Evolutionary conservation across 148 eudicot genomes (phyloP), one percentile per base, ranked within the genome.

Genomic region (Rhododendron henanense): DNA sequence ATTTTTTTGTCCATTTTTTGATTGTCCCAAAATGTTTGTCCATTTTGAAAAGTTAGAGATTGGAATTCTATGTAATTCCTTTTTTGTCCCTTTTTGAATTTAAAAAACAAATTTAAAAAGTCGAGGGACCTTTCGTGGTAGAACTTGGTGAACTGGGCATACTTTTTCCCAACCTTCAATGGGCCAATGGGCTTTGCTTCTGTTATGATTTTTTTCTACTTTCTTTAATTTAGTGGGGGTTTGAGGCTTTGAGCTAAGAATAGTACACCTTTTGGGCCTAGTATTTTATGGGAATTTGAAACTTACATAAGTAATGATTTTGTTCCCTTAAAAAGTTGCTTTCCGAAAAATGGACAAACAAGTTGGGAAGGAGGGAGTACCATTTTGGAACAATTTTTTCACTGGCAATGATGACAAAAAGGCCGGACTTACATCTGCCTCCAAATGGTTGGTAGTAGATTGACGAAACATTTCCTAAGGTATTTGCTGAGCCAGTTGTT

Each of bases 401-500:
- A 55, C 61, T 55, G 61, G 61, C 61, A 15, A 16, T 16, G 61
- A 55, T 55, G 61, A 55, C 61, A 16, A 55, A 55, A 55, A 55
- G 61, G 61, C 61, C 61, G 61, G 61, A 16, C 7, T 55, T 55
- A 55, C 61, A 16, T 19, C 21, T 55, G 61, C 61, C 14, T 55
- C 61, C 61, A 15, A 4, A 15, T 16, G 61, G 61, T 4, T 55
- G 61, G 61, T 55, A 55, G 61, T 55, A 55, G 61, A 10, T 47
- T 86, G 88, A 86, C 45, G 88, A 82, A 57, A 75, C 21, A 28
- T 53, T 82, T 19, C 75, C 19, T 16, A 82, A 86, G 88, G 88
- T 86, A 86, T 33, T 44, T 82, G 23, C 77, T 74, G 88, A 82
- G 85, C 88, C 85, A 86, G 85, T 74, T 82, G 85, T n/a, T 15